These are phyloP conservation scores for Nannochloropsis salina DNA, from an alignment of 108 stramenopile genomes.

Conservation along the genomic window DNA sequence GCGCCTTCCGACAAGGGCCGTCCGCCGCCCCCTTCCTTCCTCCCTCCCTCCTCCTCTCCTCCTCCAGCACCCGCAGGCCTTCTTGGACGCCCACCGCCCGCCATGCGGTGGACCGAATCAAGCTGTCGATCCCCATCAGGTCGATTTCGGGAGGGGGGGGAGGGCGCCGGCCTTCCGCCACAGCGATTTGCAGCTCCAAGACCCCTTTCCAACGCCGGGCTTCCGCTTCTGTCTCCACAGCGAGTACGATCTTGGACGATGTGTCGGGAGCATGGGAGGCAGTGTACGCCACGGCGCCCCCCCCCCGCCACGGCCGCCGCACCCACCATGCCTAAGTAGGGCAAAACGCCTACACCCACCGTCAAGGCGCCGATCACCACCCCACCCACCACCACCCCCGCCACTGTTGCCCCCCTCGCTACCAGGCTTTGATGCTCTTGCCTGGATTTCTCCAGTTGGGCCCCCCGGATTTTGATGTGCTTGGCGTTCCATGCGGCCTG, in stretches of 20 bases:
- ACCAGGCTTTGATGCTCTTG: not conserved
- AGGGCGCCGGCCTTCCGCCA: not conserved
- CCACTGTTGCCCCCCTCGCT: not conserved
- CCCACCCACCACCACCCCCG: not conserved
- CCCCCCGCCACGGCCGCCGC: conserved; percentile 11
- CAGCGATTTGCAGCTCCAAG: not conserved
- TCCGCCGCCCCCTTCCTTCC: not conserved
- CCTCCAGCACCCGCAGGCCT: not conserved
- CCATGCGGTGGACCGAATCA: not conserved
- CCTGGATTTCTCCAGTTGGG: not conserved
- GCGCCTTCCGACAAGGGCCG: not conserved
- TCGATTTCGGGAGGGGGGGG: not conserved
- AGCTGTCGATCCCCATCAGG: not conserved
- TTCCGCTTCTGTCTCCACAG: not conserved
- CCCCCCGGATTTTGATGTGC: not conserved
- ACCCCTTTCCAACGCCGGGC: not conserved
- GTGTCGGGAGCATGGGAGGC: not conserved
- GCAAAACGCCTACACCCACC: not conserved
- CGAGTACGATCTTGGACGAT: not conserved
- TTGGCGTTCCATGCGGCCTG: not conserved
- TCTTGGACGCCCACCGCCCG: not conserved
- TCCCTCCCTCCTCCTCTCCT: not conserved
- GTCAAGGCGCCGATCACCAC: conserved; percentile 20
- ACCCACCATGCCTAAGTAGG: not conserved
- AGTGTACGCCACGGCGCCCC: conserved; percentile 9